phyloP scores from a whole-genome alignment of 2,329 filamentous ascomycete species.

The Fusarium brevicatenulatum region DNA sequence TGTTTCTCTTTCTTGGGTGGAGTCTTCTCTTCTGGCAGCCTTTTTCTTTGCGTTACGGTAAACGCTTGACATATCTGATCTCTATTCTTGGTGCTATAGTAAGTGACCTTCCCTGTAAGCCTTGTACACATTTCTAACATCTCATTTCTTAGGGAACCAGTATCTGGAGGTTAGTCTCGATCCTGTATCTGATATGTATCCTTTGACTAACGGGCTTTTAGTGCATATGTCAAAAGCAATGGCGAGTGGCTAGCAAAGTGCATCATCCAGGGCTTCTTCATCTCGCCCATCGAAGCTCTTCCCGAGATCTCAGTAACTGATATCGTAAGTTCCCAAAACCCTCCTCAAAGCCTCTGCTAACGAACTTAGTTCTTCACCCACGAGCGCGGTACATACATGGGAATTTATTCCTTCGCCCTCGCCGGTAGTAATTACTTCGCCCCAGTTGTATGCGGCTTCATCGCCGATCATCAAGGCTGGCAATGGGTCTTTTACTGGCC shows the following conservation, averaged over 20 bases:
- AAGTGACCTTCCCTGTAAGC: neutral
- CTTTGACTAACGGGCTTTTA: rapidly evolving
- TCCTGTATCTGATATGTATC: rapidly evolving
- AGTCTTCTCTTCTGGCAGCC: conserved; percentile 59
- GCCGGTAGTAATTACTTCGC: conserved; percentile 55
- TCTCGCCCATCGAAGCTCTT: conserved; percentile 57
- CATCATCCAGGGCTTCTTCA: conserved; percentile 56
- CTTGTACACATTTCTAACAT: neutral
- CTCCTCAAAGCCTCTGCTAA: rapidly evolving
- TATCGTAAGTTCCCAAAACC: conserved; percentile 40
- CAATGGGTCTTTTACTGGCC: conserved; percentile 54
- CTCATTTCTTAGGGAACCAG: conserved; percentile 22
- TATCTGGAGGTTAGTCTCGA: conserved; percentile 31
- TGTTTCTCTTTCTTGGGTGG: conserved; percentile 58
- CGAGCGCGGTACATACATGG: conserved; percentile 55
- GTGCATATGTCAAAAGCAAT: conserved; percentile 50
- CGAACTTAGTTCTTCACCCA: conserved; percentile 49
- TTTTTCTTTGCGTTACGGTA: conserved; percentile 57
- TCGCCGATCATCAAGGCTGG: conserved; percentile 53
- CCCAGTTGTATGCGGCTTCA: conserved; percentile 56
- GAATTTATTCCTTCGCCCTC: conserved; percentile 53
- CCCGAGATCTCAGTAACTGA: conserved; percentile 57
- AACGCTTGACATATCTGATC: conserved; percentile 52
- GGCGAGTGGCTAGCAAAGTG: conserved; percentile 57
- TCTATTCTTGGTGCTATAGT: conserved; percentile 48